Evolutionary conservation across 805 yeast species (phyloP).

Genomic region (Hanseniaspora guilliermondii): DNA sequence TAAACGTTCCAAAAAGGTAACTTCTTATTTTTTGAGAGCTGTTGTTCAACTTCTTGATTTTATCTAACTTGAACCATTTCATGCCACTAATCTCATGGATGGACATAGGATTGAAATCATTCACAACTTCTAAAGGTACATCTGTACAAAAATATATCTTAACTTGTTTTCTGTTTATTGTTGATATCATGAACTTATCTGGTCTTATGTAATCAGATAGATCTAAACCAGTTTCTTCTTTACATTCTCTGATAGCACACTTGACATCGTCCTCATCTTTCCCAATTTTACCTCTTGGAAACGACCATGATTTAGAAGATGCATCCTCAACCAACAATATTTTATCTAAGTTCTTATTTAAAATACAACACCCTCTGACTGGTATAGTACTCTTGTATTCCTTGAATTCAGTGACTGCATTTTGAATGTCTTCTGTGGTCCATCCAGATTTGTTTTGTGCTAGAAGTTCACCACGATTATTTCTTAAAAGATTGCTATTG

Average conservation of each 20-base stretch:
- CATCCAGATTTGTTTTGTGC: constrained; percentile 46
- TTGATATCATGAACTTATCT: constrained; percentile 67
- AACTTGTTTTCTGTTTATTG: constrained; percentile 70
- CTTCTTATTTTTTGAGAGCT: constrained; percentile 26
- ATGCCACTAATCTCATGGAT: constrained; percentile 79
- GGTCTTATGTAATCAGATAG: constrained; percentile 54
- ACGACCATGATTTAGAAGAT: constrained; percentile 78
- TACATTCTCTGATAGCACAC: constrained; percentile 85
- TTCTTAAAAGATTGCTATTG: background rate
- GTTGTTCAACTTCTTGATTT: constrained; percentile 28
- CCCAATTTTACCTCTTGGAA: constrained; percentile 93
- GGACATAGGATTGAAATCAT: constrained; percentile 65
- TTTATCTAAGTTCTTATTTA: constrained; percentile 58
- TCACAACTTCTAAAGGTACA: constrained; percentile 51
- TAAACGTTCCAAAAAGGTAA: constrained; percentile 32
- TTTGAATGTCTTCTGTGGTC: constrained; percentile 54
- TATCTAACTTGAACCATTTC: constrained; percentile 59
- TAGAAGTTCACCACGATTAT: background rate
- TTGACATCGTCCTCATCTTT: constrained; percentile 79
- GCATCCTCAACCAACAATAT: constrained; percentile 73
- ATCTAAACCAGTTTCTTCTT: constrained; percentile 90
- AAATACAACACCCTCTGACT: constrained; percentile 87
- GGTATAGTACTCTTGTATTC: constrained; percentile 83
- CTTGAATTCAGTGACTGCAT: constrained; percentile 67
- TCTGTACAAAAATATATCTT: constrained; percentile 66